A percentile compares a stretch with the other conserved stretches of the same genome.
These are phyloP conservation scores for Myriosclerotinia scirpicola DNA, from an alignment of 2,329 filamentous ascomycete genomes.

Conservation along the genomic window DNA sequence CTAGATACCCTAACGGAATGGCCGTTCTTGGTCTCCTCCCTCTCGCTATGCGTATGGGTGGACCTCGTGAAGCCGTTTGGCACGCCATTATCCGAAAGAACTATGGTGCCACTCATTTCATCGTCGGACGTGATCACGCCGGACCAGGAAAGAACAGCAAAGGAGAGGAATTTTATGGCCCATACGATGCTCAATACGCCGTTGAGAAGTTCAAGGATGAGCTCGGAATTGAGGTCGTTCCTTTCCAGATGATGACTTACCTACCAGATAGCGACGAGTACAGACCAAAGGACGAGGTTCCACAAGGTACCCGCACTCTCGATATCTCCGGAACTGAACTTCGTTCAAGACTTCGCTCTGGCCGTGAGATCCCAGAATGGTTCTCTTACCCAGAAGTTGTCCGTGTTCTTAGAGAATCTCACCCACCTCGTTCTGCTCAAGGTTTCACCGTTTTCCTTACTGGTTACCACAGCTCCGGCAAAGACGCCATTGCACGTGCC, in stretches of 20 bases:
- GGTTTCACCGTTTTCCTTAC: conserved; percentile 99
- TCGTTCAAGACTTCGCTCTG: conserved; percentile 83
- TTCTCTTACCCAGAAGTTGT: conserved; percentile 99
- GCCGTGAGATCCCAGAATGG: conserved; percentile 96
- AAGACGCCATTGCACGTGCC: conserved; percentile 93
- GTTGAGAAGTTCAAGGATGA: conserved; percentile 96
- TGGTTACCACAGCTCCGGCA: conserved; percentile 93
- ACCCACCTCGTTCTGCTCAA: conserved; percentile 86
- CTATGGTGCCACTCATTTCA: conserved; percentile 98
- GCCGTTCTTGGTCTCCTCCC: conserved; percentile 92
- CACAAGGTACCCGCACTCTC: conserved; percentile 77
- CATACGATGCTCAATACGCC: conserved; percentile 94
- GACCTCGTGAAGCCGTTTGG: conserved; percentile 97
- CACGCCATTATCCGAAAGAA: conserved; percentile 99
- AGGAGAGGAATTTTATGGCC: conserved; percentile 95
- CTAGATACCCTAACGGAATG: conserved; percentile 98
- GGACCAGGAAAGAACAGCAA: conserved; percentile 98
- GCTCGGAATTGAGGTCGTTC: conserved; percentile 97
- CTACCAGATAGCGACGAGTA: conserved; percentile 97
- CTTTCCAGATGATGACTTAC: conserved; percentile 99
- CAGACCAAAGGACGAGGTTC: conserved; percentile 86
- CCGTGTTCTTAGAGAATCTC: conserved; percentile 91
- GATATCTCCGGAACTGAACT: conserved; percentile 91
- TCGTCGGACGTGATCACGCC: conserved; percentile 96
- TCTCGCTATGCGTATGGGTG: conserved; percentile 98